Evolutionary conservation across 495 filamentous ascomycete genomes (phyloP), one percentile per base, ranked within the genome.

Genomic region (Tuber borchii): DNA sequence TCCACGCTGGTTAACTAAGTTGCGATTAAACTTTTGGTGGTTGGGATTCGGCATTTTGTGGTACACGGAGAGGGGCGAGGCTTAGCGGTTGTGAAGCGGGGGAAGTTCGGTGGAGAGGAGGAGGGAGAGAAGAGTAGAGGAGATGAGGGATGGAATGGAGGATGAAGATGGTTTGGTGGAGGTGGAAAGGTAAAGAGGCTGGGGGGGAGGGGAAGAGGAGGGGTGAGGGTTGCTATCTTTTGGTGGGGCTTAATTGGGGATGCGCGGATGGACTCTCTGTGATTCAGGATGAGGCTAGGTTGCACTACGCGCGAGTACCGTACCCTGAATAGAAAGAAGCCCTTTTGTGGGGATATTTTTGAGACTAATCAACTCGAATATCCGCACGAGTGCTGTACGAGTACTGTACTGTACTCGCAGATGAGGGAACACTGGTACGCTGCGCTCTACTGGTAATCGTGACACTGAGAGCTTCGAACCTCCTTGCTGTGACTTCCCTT

Each of bases 1-100:
- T 69, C 77, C 77, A n/a, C 46, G 74, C 40, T 72, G 77, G 7
- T 72, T 75, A n/a, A 37, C 9, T 9, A 39, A 42, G 19, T 48
- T 75, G 39, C 77, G 37, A 20, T 73, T 40, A 9, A 73, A 22
- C 2, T 19, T 46, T 31, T 75, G 44, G 26, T 14, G 31, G 34
- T 46, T 73, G 61, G 19, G 8, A 45, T 34, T 9, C 70, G 26
- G 48, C 42, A 45, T 70, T 73, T 40, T 22, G 72, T 14, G n/a
- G 9, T 40, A n/a, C 45, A 14, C 19, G 51, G 17, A n/a, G 51
- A 37, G 69, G 70, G 65, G 26, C 40, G 31, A 22, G 22, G 16
- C 9, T 74, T 17, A n/a, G 44, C 56, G 69, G 8, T 51, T 22
- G 46, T 37, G 19, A 22, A n/a, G n/a, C 26, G 31, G 39, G 34